Evolutionary conservation across 441 rosid species (phyloP).

Genomic region (Eruca vesicaria): DNA sequence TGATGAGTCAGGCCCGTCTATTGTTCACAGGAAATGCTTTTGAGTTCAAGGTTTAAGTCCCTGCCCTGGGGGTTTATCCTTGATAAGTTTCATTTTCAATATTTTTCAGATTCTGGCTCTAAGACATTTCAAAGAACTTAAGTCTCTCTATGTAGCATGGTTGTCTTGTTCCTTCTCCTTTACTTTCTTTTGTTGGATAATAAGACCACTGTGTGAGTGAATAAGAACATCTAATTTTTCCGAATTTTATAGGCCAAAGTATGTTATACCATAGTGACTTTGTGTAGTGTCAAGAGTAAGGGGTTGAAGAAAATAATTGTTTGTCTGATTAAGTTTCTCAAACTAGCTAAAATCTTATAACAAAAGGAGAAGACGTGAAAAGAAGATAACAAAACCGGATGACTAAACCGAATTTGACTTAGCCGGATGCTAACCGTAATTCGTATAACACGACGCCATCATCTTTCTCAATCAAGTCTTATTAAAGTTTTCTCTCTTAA

Average conservation of each 20-base stretch:
- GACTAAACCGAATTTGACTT: too few relatives aligned
- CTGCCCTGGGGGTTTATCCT: neutral
- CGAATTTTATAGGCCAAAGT: neutral
- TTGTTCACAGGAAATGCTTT: neutral
- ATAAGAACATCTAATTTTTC: slow-evolving; percentile 17
- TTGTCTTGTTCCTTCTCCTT: slow-evolving; percentile 15
- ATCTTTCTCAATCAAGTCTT: too few relatives aligned
- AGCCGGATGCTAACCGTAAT: too few relatives aligned
- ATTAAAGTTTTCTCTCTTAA: too few relatives aligned
- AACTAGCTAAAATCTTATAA: too few relatives aligned
- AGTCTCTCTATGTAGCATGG: neutral
- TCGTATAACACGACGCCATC: too few relatives aligned
- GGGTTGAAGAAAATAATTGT: too few relatives aligned
- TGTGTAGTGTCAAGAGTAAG: too few relatives aligned
- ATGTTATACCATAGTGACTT: too few relatives aligned
- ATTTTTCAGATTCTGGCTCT: neutral
- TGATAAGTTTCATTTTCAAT: neutral
- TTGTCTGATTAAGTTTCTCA: too few relatives aligned
- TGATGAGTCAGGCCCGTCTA: neutral
- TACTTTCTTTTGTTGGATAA: neutral
- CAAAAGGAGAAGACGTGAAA: too few relatives aligned
- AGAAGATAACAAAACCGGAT: too few relatives aligned
- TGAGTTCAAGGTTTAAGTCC: neutral
- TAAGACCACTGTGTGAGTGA: slow-evolving; percentile 16
- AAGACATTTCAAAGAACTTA: neutral